Percentiles rank a stretch among this genome's conserved stretches.
Evolutionary conservation across 805 yeast species (phyloP).

Genomic region (Candida endomychidarum): DNA sequence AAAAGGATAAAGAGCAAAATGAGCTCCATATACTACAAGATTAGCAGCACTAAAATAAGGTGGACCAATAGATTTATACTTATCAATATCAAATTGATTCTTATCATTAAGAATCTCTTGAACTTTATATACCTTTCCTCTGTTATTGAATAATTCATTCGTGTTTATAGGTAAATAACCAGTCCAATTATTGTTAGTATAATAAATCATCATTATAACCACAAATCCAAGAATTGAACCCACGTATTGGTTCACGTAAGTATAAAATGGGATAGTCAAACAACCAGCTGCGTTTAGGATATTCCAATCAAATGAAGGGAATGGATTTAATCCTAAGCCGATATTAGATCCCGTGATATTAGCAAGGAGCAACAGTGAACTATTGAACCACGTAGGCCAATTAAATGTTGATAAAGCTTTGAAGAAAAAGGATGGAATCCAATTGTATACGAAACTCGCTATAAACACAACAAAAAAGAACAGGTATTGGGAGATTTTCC

Average conservation of each 20-base stretch:
- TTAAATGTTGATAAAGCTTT: constrained; percentile 40
- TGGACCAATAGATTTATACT: constrained; percentile 57
- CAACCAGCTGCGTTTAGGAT: constrained; percentile 37
- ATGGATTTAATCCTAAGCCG: constrained; percentile 44
- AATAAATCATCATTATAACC: constrained; percentile 36
- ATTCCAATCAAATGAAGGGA: constrained; percentile 47
- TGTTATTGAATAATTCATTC: constrained; percentile 52
- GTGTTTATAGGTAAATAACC: constrained; percentile 53
- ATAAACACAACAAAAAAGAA: constrained; percentile 36
- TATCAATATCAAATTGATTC: constrained; percentile 44
- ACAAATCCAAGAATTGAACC: constrained; percentile 37
- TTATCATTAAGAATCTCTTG: constrained; percentile 44
- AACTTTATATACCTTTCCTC: constrained; percentile 49
- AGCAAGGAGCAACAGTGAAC: constrained; percentile 38
- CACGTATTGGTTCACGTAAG: constrained; percentile 40
- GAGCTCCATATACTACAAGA: constrained; percentile 57
- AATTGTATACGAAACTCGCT: constrained; percentile 40
- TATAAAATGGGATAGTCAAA: constrained; percentile 43
- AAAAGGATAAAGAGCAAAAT: constrained; percentile 57
- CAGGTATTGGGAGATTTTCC: constrained; percentile 43
- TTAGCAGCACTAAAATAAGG: constrained; percentile 68
- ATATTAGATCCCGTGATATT: constrained; percentile 37
- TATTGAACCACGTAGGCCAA: constrained; percentile 47
- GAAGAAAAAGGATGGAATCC: constrained; percentile 43
- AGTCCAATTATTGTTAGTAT: constrained; percentile 50